Conservation (phyloP, 176 grass and related monocot genomes). For the Oryza coarctata region DNA sequence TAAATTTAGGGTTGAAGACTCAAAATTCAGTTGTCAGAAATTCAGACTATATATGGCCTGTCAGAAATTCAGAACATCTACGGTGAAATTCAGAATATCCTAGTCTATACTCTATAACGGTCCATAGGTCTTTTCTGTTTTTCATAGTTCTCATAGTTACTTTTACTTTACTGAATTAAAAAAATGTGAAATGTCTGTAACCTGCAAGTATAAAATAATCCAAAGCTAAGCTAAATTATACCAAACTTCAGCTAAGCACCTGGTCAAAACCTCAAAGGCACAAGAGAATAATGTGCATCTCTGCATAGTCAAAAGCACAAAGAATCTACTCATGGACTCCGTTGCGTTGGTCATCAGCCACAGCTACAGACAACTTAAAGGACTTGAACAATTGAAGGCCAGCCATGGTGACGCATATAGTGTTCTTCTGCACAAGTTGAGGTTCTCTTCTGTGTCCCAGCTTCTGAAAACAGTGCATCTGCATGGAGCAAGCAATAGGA, state of each 20-base stretch:
- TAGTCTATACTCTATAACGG: too few species aligned
- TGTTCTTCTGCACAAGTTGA: slow-evolving; percentile 29
- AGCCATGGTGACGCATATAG: slow-evolving; percentile 35
- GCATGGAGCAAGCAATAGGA: neutral
- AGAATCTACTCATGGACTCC: slow-evolving; percentile 10
- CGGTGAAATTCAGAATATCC: neutral
- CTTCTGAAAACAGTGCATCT: neutral
- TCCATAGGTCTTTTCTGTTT: too few species aligned
- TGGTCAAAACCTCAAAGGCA: neutral
- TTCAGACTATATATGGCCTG: neutral
- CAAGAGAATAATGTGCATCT: neutral
- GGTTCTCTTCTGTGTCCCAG: neutral
- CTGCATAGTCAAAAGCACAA: slow-evolving; percentile 23
- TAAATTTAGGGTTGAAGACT: neutral
- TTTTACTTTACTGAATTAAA: neutral
- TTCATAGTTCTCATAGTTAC: too few species aligned
- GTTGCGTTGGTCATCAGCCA: neutral
- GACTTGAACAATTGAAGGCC: slow-evolving; percentile 10
- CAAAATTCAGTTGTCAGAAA: neutral
- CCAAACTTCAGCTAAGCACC: slow-evolving; percentile 1
- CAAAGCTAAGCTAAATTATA: neutral
- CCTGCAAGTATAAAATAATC: neutral
- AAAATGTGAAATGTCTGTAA: neutral
- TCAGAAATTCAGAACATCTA: neutral
- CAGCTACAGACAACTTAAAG: slow-evolving; percentile 6